Base-by-base conservation (phyloP, 768 basidiomycete genomes). In the Dioszegia hungarica region DNA sequence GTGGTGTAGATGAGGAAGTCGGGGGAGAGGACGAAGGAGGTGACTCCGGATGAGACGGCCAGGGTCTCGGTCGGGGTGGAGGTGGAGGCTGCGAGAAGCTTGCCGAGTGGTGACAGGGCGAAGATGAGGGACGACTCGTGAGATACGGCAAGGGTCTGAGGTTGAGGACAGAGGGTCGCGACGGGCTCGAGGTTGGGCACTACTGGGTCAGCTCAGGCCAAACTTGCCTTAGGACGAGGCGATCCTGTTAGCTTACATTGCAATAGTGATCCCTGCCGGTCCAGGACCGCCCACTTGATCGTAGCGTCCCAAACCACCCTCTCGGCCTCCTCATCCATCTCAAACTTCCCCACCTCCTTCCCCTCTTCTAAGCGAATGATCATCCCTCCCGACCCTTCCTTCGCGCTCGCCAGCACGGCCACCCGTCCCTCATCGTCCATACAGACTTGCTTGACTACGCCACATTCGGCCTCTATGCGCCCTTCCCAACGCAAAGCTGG, bases 1-100 rank as follows among this genome's bases (percentile, higher is more conserved):
- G 90, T 89, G 0, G 89, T 90, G 77, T 84, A 94, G 54, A 93
- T 85, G 29, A 94, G 77, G 71, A 89, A 92, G 19, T 84, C 83
- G 0, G 88, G 84, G 0, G 86, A 75, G 29, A 76, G 55, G 28
- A 82, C 81, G 75, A 90, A 89, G 0, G 92, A 94, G 14, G 85
- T 79, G 37, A 75, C 76, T 36, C 75, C 68, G 17, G 66, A 62
- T 0, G 79, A 77, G 31, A 79, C 34, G 5, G 63, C 64, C 11
- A 27, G 22, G 20, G 40, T 51, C 27, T 37, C 25, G 39, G 45
- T 15, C 24, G 44, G 9, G 11, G 47, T 10, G 4, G 59, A 61
- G 33, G 66, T 55, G 1, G 62, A 60, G 20, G 68, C 61, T 36
- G 50, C 50, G 66, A 83, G 83, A 0, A 94, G 77, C 68, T 86